Conservation (phyloP, 768 basidiomycete species). For the Hypholoma fasciculare region DNA sequence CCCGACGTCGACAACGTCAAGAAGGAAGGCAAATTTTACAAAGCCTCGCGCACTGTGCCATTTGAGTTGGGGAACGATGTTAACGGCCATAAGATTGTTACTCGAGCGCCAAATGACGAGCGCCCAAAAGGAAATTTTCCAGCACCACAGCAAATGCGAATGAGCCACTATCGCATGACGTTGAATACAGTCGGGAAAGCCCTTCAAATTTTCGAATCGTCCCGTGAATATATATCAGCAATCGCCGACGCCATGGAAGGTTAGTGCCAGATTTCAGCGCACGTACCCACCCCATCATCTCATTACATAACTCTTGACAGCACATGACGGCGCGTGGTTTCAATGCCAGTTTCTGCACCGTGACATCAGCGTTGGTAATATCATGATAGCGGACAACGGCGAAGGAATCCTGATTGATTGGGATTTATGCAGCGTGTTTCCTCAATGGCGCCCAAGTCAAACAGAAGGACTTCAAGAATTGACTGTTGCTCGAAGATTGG, state of each 20-base stretch:
- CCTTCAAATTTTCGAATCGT: slow-evolving; percentile 2
- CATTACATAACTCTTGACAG: too few relatives aligned
- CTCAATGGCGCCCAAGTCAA: neutral
- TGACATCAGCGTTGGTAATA: slow-evolving; percentile 25
- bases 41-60: slow-evolving; percentile 21
- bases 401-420: slow-evolving; percentile 23
- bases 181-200: neutral
- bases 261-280: neutral
- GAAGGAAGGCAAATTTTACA: slow-evolving; percentile 21
- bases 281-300: too few relatives aligned
- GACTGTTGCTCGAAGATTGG: neutral
- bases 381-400: slow-evolving; percentile 19
- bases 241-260: slow-evolving; percentile 19
- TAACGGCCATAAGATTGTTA: slow-evolving; percentile 1
- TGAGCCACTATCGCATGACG: slow-evolving; percentile 9
- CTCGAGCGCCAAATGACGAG: neutral
- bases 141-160: neutral
- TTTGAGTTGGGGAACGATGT: slow-evolving; percentile 24
- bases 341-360: slow-evolving; percentile 20
- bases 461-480: neutral
- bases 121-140: neutral
- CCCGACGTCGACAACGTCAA: neutral
- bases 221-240: slow-evolving; percentile 12
- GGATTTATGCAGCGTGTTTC: slow-evolving; percentile 13
- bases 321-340: slow-evolving; percentile 17